Conservation (phyloP, 1,284 basidiomycete genomes). For the Puccinia novopanici region DNA sequence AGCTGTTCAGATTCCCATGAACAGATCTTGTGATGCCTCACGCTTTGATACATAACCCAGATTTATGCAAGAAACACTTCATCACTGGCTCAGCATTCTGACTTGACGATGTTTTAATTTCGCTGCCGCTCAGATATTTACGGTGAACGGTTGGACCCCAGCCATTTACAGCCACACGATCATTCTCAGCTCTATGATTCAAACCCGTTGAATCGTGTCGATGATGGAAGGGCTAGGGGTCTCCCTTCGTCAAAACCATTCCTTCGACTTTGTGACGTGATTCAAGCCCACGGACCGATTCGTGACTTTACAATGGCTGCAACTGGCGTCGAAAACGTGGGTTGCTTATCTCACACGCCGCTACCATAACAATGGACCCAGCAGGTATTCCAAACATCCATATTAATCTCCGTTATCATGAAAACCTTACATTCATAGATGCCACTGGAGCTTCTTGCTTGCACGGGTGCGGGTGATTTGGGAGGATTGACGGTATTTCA, state of each 20-base stretch:
- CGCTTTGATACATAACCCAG: neutral
- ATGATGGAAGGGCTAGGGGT: conserved; percentile 17
- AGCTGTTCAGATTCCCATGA: neutral
- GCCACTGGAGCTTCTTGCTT: conserved; percentile 36
- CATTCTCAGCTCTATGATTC: conserved; percentile 25
- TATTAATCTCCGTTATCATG: neutral
- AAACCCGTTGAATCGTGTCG: neutral
- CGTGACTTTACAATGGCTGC: conserved; percentile 47
- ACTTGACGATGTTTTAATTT: conserved; percentile 21
- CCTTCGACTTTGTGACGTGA: conserved; percentile 29
- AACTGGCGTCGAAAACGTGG: conserved; percentile 24
- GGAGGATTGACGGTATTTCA: conserved; percentile 49
- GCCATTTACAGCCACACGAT: neutral
- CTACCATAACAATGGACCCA: neutral
- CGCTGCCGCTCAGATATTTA: conserved; percentile 37
- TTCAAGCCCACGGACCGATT: conserved; percentile 42
- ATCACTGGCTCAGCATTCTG: neutral
- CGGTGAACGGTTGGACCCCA: conserved; percentile 4
- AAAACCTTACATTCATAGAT: conserved; percentile 21
- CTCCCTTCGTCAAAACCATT: neutral
- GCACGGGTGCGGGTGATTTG: conserved; percentile 39
- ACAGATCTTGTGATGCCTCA: neutral
- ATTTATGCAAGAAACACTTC: neutral
- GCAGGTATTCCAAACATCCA: neutral
- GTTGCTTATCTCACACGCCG: neutral